Evolutionary conservation across 23 red algal species (phyloP).

Genomic region (Gracilariopsis chorda): DNA sequence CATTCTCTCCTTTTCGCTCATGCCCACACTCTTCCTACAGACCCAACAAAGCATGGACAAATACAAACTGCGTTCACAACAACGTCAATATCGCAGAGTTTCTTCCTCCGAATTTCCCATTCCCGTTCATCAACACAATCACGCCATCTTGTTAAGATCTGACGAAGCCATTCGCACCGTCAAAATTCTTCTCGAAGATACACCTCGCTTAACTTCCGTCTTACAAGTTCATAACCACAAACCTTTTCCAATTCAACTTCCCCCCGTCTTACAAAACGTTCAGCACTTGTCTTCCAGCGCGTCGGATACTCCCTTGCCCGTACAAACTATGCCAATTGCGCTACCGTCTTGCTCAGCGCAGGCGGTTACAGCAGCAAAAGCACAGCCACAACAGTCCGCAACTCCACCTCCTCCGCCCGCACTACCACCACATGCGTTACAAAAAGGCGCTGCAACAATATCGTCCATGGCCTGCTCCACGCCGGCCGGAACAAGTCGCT

Average conservation of each 20-base stretch:
- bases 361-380: constrained; percentile 17
- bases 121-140: not conserved
- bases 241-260: constrained; percentile 20
- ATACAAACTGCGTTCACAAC: constrained; percentile 57
- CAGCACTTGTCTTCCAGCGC: not conserved
- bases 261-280: not conserved
- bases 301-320: not conserved
- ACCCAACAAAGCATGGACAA: constrained; percentile 57
- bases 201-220: constrained; percentile 5
- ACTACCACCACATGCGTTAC: not conserved
- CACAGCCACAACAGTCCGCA: not conserved
- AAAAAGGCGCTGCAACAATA: too few species aligned
- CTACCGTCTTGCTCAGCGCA: constrained; percentile 8
- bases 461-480: too few species aligned
- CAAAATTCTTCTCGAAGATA: constrained; percentile 48
- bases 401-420: not conserved
- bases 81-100: constrained; percentile 64
- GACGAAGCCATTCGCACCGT: constrained; percentile 45
- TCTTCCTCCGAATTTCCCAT: constrained; percentile 42
- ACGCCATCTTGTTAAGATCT: constrained; percentile 23
- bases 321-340: constrained; percentile 25
- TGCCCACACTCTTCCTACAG: constrained; percentile 30
- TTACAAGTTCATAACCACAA: constrained; percentile 16
- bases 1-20: constrained; percentile 3
- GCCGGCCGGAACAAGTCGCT: too few species aligned